Evolutionary conservation across 2,329 filamentous ascomycete genomes (phyloP).

Genomic region (Fusarium sp.): DNA sequence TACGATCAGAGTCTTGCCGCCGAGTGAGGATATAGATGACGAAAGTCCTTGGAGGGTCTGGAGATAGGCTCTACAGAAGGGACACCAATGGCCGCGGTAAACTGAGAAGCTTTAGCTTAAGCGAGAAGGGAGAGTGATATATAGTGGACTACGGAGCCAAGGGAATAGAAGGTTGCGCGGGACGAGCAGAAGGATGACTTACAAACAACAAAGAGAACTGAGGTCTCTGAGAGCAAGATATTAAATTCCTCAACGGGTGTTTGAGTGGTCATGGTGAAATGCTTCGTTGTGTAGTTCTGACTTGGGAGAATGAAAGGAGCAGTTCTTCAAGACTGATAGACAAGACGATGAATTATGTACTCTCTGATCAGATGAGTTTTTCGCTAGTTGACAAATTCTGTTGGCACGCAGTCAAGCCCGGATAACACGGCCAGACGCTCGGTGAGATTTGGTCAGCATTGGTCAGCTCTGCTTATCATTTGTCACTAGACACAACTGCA

Average conservation of each 20-base stretch:
- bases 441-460: background rate
- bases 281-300: background rate
- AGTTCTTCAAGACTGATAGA: rapidly evolving
- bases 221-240: background rate
- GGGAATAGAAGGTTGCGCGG: rapidly evolving
- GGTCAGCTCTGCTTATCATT: background rate
- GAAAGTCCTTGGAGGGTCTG: background rate
- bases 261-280: background rate
- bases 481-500: background rate
- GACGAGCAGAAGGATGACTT: rapidly evolving
- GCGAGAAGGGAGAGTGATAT: rapidly evolving
- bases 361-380: background rate
- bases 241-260: background rate
- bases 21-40: background rate
- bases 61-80: background rate
- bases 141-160: rapidly evolving
- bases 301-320: background rate
- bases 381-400: background rate
- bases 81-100: background rate
- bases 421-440: too few species aligned
- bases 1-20: background rate
- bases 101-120: background rate
- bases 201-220: background rate
- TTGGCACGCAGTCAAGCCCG: background rate
- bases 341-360: background rate